phyloP scores from a whole-genome alignment of 345 rosid genomes.

The Sisymbrium altissimum region DNA sequence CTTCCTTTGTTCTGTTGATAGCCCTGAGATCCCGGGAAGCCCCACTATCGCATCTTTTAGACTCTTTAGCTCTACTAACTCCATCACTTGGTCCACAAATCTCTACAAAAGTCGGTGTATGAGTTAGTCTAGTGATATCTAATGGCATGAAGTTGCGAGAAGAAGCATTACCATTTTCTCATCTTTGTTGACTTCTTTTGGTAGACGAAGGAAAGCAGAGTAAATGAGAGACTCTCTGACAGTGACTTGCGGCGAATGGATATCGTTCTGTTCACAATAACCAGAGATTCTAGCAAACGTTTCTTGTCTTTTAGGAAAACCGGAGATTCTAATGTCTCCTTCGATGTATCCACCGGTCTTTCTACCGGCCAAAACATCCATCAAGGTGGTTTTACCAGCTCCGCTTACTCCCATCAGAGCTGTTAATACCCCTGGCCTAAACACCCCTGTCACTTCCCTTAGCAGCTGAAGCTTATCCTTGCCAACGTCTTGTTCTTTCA shows the following conservation, averaged over 20 bases:
- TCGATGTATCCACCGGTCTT: constrained; percentile 89
- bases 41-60: constrained; percentile 67
- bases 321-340: constrained; percentile 81
- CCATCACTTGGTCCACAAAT: constrained; percentile 72
- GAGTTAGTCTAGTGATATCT: neutral
- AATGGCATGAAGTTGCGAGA: neutral
- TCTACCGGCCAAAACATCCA: constrained; percentile 97
- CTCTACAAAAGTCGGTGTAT: constrained; percentile 30
- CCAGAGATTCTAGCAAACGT: constrained; percentile 96
- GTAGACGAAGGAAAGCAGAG: constrained; percentile 88
- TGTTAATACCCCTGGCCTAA: constrained; percentile 88
- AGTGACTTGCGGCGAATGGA: constrained; percentile 92
- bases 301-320: constrained; percentile 79
- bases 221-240: constrained; percentile 74
- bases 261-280: constrained; percentile 85
- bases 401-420: constrained; percentile 98
- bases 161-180: constrained; percentile 64
- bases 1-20: constrained; percentile 86
- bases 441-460: constrained; percentile 69
- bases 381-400: constrained; percentile 94
- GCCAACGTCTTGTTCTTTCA: constrained; percentile 74
- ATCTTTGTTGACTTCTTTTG: constrained; percentile 61
- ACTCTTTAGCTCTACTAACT: constrained; percentile 55
- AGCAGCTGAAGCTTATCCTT: constrained; percentile 74
- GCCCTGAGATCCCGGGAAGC: constrained; percentile 65